Conservation (phyloP, 2,329 filamentous ascomycete genomes). For the Orbilia javanica region DNA sequence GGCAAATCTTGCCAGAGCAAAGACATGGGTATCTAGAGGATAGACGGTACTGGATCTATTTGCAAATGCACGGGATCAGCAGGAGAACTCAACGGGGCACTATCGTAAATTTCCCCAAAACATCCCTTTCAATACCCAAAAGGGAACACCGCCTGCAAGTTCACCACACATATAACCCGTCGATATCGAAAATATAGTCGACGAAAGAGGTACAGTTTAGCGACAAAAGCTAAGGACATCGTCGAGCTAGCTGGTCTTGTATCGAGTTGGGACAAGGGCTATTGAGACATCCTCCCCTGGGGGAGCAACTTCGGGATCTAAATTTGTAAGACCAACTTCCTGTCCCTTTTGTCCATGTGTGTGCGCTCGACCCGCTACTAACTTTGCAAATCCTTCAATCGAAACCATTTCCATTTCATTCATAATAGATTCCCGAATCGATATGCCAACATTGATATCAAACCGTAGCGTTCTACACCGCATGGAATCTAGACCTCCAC, state of each 20-base stretch:
- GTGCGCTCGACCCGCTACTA: neutral
- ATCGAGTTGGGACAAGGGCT: conserved; percentile 14
- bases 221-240: neutral
- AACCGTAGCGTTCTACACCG: neutral
- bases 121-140: conserved; percentile 29
- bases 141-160: conserved; percentile 37
- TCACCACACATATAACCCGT: conserved; percentile 1
- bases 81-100: neutral
- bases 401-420: neutral
- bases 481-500: conserved; percentile 17
- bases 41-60: neutral
- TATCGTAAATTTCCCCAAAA: conserved; percentile 7
- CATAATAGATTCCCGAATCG: neutral
- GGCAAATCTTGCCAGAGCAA: neutral
- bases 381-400: neutral
- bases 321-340: neutral
- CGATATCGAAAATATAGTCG: conserved; percentile 10
- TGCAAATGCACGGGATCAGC: neutral
- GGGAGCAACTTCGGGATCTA: neutral
- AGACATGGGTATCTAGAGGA: conserved; percentile 12
- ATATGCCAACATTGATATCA: neutral
- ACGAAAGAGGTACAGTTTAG: conserved; percentile 21
- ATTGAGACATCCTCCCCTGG: neutral
- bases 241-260: conserved; percentile 20
- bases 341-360: neutral